These are phyloP conservation scores for Graphilbum ipis-grandicollis DNA, from an alignment of 2,329 filamentous ascomycete genomes.

Conservation along the genomic window DNA sequence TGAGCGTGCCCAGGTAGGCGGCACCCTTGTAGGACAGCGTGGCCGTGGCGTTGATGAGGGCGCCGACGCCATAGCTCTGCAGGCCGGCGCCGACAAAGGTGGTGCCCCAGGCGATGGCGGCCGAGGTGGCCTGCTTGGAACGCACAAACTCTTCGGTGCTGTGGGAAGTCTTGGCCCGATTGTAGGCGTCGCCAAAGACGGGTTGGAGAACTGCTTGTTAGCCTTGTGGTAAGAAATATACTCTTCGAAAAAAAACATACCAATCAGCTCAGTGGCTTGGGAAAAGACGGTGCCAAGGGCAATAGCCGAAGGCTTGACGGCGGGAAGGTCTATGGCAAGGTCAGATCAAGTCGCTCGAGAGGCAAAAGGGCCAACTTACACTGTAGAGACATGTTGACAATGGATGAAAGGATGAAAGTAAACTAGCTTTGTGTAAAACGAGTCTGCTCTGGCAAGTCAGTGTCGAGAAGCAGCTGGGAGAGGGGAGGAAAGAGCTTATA, in stretches of 20 bases:
- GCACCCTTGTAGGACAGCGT: constrained; percentile 95
- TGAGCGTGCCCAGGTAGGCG: constrained; percentile 75
- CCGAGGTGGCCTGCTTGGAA: constrained; percentile 79
- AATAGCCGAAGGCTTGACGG: constrained; percentile 96
- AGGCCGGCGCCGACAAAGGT: constrained; percentile 77
- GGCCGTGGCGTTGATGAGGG: constrained; percentile 84
- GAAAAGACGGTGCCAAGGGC: constrained; percentile 92
- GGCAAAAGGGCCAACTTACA: constrained; percentile 22
- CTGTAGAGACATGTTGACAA: constrained; percentile 38
- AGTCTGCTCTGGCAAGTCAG: not conserved
- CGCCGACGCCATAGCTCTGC: constrained; percentile 78
- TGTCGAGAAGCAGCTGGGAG: too few species aligned
- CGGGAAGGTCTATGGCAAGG: constrained; percentile 30
- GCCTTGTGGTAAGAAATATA: not conserved
- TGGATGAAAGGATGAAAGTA: too few species aligned
- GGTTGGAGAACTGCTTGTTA: constrained; percentile 67
- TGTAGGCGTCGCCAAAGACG: constrained; percentile 87
- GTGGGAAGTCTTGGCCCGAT: constrained; percentile 79
- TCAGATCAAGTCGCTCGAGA: too few species aligned
- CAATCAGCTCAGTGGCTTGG: constrained; percentile 72
- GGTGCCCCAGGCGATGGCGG: constrained; percentile 78
- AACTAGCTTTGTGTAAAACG: too few species aligned
- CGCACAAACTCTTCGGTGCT: constrained; percentile 92
- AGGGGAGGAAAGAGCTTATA: too few species aligned
- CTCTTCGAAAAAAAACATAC: constrained; percentile 11